phyloP scores from a whole-genome alignment of 2,329 filamentous ascomycete species.

The Colletotrichum noveboracense region DNA sequence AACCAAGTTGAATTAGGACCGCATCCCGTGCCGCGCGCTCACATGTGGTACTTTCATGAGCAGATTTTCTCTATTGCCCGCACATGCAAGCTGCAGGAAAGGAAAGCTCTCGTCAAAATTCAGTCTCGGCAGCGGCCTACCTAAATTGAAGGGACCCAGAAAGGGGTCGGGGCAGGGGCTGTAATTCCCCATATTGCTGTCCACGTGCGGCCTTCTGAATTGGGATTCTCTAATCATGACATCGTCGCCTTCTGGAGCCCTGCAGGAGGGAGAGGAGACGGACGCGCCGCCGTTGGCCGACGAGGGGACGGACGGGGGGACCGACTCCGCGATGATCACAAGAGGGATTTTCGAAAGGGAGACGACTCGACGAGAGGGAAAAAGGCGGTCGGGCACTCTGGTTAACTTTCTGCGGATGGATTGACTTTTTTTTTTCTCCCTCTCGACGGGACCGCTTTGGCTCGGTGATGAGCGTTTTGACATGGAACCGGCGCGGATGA shows the following conservation, averaged over 20 bases:
- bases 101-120: not conserved
- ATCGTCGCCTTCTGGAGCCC: not conserved
- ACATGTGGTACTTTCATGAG: not conserved
- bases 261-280: not conserved
- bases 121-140: not conserved
- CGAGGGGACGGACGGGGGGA: not conserved
- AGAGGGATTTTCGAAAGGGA: not conserved
- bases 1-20: not conserved
- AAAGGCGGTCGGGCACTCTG: not conserved
- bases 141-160: conserved; percentile 8
- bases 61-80: conserved; percentile 1
- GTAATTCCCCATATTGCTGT: not conserved
- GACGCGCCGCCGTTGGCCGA: not conserved
- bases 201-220: conserved; percentile 7
- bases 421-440: not conserved
- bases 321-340: not conserved
- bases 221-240: not conserved
- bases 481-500: not conserved
- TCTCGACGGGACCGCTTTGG: not conserved
- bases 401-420: not conserved
- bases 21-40: not conserved
- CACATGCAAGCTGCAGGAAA: not conserved
- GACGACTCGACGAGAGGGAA: not conserved
- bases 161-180: conserved; percentile 6
- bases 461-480: not conserved